These are phyloP conservation scores for Penicillium simplicissimum DNA, from an alignment of 495 filamentous ascomycete genomes.

Conservation along the genomic window DNA sequence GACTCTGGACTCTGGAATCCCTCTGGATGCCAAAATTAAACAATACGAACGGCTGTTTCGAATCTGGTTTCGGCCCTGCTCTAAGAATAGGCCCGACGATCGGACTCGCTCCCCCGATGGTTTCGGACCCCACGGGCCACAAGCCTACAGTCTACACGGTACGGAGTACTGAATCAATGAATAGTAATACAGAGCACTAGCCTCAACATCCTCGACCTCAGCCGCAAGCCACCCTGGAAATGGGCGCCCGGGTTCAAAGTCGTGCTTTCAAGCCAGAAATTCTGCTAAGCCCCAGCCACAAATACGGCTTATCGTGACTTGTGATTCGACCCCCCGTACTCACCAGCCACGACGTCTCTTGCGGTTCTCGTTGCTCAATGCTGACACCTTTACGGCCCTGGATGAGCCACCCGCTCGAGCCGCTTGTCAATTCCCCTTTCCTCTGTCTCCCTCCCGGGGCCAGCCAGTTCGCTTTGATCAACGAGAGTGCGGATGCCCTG, in stretches of 20 bases:
- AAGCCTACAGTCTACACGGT: not conserved
- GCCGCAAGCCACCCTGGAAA: conserved; percentile 22
- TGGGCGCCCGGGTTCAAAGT: not conserved
- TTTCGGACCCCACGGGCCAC: conserved; percentile 27
- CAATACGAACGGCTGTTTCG: conserved; percentile 15
- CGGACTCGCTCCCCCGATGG: not conserved
- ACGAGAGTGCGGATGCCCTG: not conserved
- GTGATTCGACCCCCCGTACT: conserved; percentile 17
- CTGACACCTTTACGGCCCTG: conserved; percentile 11
- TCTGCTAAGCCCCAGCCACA: conserved; percentile 30
- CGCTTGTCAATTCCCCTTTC: not conserved
- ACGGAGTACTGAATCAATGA: no score
- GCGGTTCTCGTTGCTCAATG: conserved; percentile 8
- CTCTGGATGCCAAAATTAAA: conserved; percentile 17
- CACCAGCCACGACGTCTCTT: conserved; percentile 25
- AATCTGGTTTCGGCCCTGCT: not conserved
- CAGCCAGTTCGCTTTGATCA: not conserved
- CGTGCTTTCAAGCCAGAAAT: conserved; percentile 3
- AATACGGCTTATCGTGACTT: conserved; percentile 5
- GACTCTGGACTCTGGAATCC: no score
- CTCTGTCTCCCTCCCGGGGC: not conserved
- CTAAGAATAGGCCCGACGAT: conserved; percentile 26
- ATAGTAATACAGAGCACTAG: not conserved
- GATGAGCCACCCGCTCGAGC: not conserved
- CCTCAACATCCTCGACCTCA: conserved; percentile 11